Conservation (phyloP, 495 filamentous ascomycete species). For the Annulohypoxylon nitens region DNA sequence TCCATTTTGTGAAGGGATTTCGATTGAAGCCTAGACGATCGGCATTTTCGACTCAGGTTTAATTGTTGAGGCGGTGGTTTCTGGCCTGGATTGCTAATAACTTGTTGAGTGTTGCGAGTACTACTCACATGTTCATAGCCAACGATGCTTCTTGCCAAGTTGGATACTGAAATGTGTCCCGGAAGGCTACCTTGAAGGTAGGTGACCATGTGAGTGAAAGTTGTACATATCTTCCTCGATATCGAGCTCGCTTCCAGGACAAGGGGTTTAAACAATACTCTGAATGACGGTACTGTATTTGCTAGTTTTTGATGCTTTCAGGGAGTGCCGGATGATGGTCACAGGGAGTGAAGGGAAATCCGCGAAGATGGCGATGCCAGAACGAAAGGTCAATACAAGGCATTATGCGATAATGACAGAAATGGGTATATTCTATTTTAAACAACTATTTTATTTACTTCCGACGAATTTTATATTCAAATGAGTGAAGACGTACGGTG, state of each 20-base stretch:
- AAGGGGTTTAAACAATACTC: neutral
- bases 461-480: neutral
- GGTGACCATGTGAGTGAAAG: neutral
- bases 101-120: neutral
- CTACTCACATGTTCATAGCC: neutral
- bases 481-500: neutral
- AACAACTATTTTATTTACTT: neutral
- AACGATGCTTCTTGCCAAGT: neutral
- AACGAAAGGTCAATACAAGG: neutral
- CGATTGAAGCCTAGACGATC: neutral
- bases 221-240: neutral
- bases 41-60: neutral
- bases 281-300: neutral
- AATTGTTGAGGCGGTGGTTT: neutral
- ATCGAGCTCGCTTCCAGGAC: neutral
- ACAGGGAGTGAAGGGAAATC: neutral
- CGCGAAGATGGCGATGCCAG: neutral
- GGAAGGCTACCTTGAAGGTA: neutral
- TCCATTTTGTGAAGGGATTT: neutral
- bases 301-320: neutral
- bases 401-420: neutral
- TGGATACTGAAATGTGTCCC: constrained; percentile 3
- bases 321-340: neutral
- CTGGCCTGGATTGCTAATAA: neutral
- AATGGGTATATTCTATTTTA: neutral